Percentiles rank a stretch among this genome's conserved stretches.
Evolutionary conservation across 108 stramenopile genomes (phyloP).

Genomic region (Cylindrotheca closterium): DNA sequence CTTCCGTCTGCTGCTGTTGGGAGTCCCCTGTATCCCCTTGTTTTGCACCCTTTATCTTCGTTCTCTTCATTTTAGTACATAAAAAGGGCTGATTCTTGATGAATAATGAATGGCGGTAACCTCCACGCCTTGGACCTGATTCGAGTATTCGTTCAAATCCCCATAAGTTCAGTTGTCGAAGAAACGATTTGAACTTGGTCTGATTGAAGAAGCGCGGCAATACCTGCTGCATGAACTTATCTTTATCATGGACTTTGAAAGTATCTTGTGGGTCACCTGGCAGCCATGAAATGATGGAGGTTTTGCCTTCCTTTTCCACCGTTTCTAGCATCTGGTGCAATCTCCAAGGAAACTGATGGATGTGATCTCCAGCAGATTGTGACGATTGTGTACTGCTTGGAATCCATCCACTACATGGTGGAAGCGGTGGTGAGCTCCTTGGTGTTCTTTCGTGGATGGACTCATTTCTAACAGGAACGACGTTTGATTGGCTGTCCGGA

Average conservation of each 20-base stretch:
- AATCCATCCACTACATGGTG: too few relatives aligned
- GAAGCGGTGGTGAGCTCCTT: too few relatives aligned
- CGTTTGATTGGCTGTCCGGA: too few relatives aligned
- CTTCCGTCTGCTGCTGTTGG: too few relatives aligned
- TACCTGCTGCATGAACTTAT: conserved; percentile 48
- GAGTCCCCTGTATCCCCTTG: too few relatives aligned
- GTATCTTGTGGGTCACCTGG: conserved; percentile 38
- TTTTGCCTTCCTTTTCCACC: conserved; percentile 9
- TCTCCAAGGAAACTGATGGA: conserved; percentile 12
- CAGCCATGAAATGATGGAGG: conserved; percentile 50
- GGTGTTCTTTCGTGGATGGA: too few relatives aligned
- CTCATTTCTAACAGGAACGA: too few relatives aligned
- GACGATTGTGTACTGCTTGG: neutral
- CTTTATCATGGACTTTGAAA: conserved; percentile 50
- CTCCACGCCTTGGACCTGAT: conserved; percentile 9
- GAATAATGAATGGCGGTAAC: neutral
- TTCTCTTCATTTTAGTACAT: conserved; percentile 1
- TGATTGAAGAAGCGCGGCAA: conserved; percentile 77
- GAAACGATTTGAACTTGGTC: conserved; percentile 45
- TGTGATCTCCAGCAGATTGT: neutral
- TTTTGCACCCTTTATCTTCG: neutral
- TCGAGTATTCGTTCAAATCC: conserved; percentile 38
- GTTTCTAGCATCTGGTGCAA: conserved; percentile 16
- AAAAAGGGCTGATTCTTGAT: neutral
- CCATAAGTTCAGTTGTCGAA: conserved; percentile 57